Base-by-base conservation (phyloP, 208 protist genomes). In the Perkinsela sp. region DNA sequence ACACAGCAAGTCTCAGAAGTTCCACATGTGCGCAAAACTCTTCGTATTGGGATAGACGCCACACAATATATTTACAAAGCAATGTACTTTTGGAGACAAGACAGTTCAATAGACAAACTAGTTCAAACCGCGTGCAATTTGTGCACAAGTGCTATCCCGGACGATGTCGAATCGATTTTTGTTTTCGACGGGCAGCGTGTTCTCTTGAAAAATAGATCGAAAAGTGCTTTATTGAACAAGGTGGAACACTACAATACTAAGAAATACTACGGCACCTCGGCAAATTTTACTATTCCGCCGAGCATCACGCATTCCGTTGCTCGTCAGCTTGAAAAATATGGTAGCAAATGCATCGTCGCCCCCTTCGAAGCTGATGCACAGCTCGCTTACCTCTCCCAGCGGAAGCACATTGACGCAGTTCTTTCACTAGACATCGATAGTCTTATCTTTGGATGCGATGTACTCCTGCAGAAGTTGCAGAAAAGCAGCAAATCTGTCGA, bases 301-400 rank as follows among this genome's bases (percentile, higher is more conserved):
- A 57, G 40, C 40, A 57, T 57, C 6, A 57, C 40, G 40, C 40
- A 57, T 57, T n/a, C 40, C 22, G 6, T 57, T n/a, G 40, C 40
- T 6, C 6, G 6, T 6, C 40, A 57, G 6, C 40, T 57, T 57
- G 22, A 57, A 57, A 57, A 57, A 6, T 22, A 57, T 6, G 40
- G 40, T n/a, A n/a, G 22, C 22, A 22, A 57, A n/a, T 96, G 85
- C 72, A 77, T 98, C 13, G 95, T 99, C 1, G 89, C 96, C n/a
- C 97, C 97, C 1, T 99, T 97, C 76, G 97, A 99, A 85, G 96
- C 96, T 0, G 97, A 99, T 79, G 94, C 96, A 0, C 95, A 99
- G 80, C 70, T 99, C 2, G 91, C 94, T 1, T 98, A 90, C 71
- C 77, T 99, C 0, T 80, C 76, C 57, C 72, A 75, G 13, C 80